Percentiles rank a stretch among this genome's conserved stretches.
These are phyloP conservation scores for Gossypium trilobum DNA, from an alignment of 441 rosid species.

Conservation along the genomic window DNA sequence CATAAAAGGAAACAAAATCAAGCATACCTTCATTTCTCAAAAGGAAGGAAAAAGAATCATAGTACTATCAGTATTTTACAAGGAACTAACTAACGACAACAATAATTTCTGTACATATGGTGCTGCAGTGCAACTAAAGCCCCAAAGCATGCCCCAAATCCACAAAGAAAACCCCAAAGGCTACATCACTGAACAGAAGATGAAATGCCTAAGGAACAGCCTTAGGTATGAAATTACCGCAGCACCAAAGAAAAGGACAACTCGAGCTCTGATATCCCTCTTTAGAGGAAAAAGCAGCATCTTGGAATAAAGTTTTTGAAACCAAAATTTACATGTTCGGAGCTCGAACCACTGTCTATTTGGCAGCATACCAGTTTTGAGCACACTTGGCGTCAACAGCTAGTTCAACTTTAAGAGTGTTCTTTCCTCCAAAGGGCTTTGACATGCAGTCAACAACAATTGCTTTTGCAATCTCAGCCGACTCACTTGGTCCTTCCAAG, in stretches of 20 bases:
- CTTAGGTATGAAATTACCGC: neutral
- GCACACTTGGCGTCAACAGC: conserved; percentile 92
- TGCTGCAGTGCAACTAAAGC: neutral
- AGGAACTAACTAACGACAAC: neutral
- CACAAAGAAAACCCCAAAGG: neutral
- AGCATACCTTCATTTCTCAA: neutral
- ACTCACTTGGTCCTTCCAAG: conserved; percentile 87
- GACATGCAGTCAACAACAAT: conserved; percentile 87
- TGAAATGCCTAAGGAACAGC: neutral
- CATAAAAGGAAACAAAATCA: neutral
- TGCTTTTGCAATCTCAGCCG: conserved; percentile 72
- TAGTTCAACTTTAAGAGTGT: conserved; percentile 66
- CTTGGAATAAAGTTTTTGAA: neutral
- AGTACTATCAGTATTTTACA: conserved; percentile 1
- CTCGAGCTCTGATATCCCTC: neutral
- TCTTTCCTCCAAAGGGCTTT: conserved; percentile 64
- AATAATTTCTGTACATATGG: conserved; percentile 2
- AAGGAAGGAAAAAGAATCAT: neutral
- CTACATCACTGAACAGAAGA: neutral
- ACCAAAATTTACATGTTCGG: neutral
- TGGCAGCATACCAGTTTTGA: conserved; percentile 81
- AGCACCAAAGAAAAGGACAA: neutral
- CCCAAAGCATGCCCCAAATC: neutral
- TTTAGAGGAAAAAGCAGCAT: neutral
- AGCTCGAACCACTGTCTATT: conserved; percentile 26